phyloP scores from a whole-genome alignment of 306 rosid species.

The Cicer judaicum region DNA sequence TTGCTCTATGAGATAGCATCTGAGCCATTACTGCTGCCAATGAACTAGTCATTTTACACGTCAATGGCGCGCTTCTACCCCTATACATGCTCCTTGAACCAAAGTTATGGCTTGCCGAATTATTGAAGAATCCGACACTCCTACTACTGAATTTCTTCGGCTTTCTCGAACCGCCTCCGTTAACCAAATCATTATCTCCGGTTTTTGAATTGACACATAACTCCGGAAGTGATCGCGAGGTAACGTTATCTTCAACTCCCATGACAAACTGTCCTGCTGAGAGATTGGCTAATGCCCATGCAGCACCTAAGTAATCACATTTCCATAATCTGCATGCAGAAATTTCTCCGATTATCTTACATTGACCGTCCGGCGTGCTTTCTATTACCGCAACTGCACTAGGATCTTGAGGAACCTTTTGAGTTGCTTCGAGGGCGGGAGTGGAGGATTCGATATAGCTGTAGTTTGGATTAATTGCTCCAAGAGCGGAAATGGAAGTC shows the following conservation, averaged over 20 bases:
- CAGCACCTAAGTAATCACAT: conserved; percentile 86
- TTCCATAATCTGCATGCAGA: conserved; percentile 93
- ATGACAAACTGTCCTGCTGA: conserved; percentile 94
- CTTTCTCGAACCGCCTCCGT: conserved; percentile 55
- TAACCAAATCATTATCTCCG: conserved; percentile 49
- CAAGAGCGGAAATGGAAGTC: conserved; percentile 77
- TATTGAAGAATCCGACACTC: conserved; percentile 75
- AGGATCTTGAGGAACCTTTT: conserved; percentile 74
- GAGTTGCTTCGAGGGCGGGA: conserved; percentile 69
- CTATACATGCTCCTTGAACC: conserved; percentile 89
- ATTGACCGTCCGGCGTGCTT: conserved; percentile 50
- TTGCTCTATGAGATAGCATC: conserved; percentile 94
- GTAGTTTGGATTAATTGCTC: conserved; percentile 77
- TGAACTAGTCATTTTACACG: conserved; percentile 87
- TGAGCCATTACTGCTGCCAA: conserved; percentile 99
- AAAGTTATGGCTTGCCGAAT: conserved; percentile 56
- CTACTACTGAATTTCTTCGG: conserved; percentile 78
- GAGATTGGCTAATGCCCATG: conserved; percentile 93
- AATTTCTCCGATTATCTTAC: conserved; percentile 88
- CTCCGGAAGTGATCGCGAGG: conserved; percentile 54
- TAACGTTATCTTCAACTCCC: conserved; percentile 91
- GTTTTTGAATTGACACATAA: conserved; percentile 45
- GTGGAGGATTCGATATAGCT: conserved; percentile 65
- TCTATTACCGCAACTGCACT: conserved; percentile 84
- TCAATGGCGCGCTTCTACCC: conserved; percentile 92